These are phyloP conservation scores for Ceratobasidium sp. DNA, from an alignment of 1,284 basidiomycete species.

Conservation along the genomic window DNA sequence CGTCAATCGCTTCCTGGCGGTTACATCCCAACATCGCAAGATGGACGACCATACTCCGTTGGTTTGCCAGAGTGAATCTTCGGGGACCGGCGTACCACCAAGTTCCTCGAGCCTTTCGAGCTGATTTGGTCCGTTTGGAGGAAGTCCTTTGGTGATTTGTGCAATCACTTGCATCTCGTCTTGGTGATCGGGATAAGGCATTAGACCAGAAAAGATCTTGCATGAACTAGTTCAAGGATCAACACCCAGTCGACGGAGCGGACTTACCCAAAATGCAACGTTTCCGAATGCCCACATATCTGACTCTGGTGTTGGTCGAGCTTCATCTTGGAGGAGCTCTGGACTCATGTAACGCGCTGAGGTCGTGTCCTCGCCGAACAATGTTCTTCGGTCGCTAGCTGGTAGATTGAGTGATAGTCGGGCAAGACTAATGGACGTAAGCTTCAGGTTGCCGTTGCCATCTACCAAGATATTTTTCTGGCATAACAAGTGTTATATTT, in stretches of 20 bases:
- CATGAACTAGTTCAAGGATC: not conserved
- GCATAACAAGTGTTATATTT: too few species aligned
- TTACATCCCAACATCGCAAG: slow-evolving; percentile 18
- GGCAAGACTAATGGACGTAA: slow-evolving; percentile 6
- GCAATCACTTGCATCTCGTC: slow-evolving; percentile 8
- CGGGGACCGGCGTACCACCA: not conserved
- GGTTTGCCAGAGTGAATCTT: slow-evolving; percentile 24
- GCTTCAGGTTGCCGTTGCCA: slow-evolving; percentile 6
- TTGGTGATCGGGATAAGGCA: slow-evolving; percentile 12
- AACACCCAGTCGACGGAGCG: too few species aligned
- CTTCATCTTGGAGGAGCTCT: slow-evolving; percentile 21
- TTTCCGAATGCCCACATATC: slow-evolving; percentile 35
- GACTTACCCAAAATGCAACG: slow-evolving; percentile 24
- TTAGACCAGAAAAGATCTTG: slow-evolving; percentile 27
- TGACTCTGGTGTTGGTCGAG: slow-evolving; percentile 12
- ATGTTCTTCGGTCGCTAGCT: not conserved
- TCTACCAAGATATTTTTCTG: slow-evolving; percentile 24
- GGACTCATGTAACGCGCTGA: slow-evolving; percentile 30
- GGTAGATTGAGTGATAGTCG: not conserved
- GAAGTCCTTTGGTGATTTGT: slow-evolving; percentile 9
- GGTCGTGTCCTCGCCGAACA: not conserved
- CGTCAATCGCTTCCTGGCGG: not conserved
- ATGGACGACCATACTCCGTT: slow-evolving; percentile 21
- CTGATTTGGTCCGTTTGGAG: not conserved
- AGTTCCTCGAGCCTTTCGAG: slow-evolving; percentile 3